Evolutionary conservation across 176 grass and related monocot genomes (phyloP), one percentile per base, ranked within the genome.

Genomic region (Oropetium thomaeum): DNA sequence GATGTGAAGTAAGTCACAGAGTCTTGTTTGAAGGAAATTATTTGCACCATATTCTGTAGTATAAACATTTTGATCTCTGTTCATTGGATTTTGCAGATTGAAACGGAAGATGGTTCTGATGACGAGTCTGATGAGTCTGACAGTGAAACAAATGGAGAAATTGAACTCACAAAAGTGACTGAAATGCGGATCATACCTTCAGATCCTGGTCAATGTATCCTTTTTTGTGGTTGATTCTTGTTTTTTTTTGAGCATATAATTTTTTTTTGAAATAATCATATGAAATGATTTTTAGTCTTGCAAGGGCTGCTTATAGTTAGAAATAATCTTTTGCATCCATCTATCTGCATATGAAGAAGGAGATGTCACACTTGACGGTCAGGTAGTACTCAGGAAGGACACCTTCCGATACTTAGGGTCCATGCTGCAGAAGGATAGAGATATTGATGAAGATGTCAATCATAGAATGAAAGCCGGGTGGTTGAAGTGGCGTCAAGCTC

Each of bases 171-270:
- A 31, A 89, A 85, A 66, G 70, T 96, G 66, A 84, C 68, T 33
- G 89, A 96, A 67, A 92, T 96, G 89, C 83, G 89, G 17, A 83
- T 96, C 65, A n/a, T 96, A 35, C 86, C 89, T 73, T 92, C 92
- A 73, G 83, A 96, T 71, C 39, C 89, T 41, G 69, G 32, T 79
- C 86, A 96, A 58, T 77, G 89, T 96, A 96, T 87, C 87, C 83
- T 69, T 83, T 83, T 72, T 53, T 70, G 32, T 27, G 15, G n/a
- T 32, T 23, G 42, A 57, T 71, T 84, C 25, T 47, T 62, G 15
- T 13, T 68, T 67, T 57, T 31, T 43, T 33, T 31, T 49, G 33
- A 42, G 37, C 28, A 8, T n/a, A n/a, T n/a, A 17, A 45, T 34
- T 16, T 8, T 43, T 8, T 9, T 67, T 17, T 34, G 28, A 58